These are phyloP conservation scores for Psilocybe tampanensis DNA, from an alignment of 768 basidiomycete species.

Conservation along the genomic window DNA sequence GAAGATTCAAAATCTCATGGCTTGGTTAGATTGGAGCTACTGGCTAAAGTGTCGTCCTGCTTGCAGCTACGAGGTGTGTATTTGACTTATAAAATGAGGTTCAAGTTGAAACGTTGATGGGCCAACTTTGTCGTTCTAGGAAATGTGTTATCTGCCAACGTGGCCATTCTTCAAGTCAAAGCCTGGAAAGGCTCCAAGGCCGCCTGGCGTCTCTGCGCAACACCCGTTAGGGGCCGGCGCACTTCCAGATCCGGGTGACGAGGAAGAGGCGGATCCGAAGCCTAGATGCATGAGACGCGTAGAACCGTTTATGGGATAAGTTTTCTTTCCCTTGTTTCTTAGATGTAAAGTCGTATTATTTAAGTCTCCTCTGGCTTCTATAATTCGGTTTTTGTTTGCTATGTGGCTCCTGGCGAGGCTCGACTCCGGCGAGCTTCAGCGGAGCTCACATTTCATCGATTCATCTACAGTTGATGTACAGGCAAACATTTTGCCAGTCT, in stretches of 20 bases:
- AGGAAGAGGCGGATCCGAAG: slow-evolving; percentile 22
- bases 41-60: slow-evolving; percentile 52
- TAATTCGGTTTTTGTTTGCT: no score
- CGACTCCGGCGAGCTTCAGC: no score
- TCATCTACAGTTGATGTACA: no score
- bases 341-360: no score
- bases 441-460: no score
- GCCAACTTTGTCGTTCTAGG: slow-evolving; percentile 30
- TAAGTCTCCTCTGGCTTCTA: no score
- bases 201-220: neutral
- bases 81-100: no score
- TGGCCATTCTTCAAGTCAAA: slow-evolving; percentile 37
- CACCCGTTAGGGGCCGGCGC: neutral
- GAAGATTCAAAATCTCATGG: slow-evolving; percentile 39
- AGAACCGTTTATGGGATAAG: slow-evolving; percentile 13
- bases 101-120: no score
- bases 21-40: slow-evolving; percentile 54
- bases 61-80: slow-evolving; percentile 46
- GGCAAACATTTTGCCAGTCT: no score
- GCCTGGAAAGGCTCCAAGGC: neutral
- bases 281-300: slow-evolving; percentile 31
- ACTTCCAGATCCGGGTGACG: neutral
- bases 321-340: no score
- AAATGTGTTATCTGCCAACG: slow-evolving; percentile 46
- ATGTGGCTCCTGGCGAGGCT: no score